Conservation (phyloP, 768 basidiomycete species). For the Boletus rubroflammeus region DNA sequence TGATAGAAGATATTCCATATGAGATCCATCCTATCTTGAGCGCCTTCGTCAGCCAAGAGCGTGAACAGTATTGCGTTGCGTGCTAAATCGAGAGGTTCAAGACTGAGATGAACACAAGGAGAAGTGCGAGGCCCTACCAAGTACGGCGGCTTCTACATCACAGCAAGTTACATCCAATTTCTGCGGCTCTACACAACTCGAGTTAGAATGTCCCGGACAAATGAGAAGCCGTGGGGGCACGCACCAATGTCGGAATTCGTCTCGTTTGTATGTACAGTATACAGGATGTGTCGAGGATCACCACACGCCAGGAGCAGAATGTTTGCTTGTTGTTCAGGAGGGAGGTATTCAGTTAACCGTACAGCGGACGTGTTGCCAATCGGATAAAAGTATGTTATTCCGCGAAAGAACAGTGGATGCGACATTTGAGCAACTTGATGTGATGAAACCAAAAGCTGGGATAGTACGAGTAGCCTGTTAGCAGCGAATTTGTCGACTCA, state of each 20-base stretch:
- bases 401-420: slow-evolving; percentile 23
- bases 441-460: background rate
- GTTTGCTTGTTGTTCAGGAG: slow-evolving; percentile 45
- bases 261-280: slow-evolving; percentile 37
- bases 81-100: slow-evolving; percentile 12
- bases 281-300: slow-evolving; percentile 52
- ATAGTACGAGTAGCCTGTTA: background rate
- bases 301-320: slow-evolving; percentile 55
- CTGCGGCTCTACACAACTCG: slow-evolving; percentile 16
- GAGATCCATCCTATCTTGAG: slow-evolving; percentile 11
- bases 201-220: background rate
- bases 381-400: slow-evolving; percentile 49
- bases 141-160: slow-evolving; percentile 28
- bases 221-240: background rate
- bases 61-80: slow-evolving; percentile 30
- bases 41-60: slow-evolving; percentile 24
- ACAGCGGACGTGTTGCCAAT: slow-evolving; percentile 57
- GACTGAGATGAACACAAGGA: background rate
- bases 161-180: slow-evolving; percentile 31
- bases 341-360: slow-evolving; percentile 44
- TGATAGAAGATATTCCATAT: slow-evolving; percentile 35
- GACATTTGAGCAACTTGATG: slow-evolving; percentile 16
- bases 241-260: slow-evolving; percentile 8
- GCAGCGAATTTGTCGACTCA: background rate
- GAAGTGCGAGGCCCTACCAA: slow-evolving; percentile 17